A percentile compares a stretch with the other conserved stretches of the same genome.
Conservation (phyloP, 139 green algal genomes). For the Haematococcus sp. region DNA sequence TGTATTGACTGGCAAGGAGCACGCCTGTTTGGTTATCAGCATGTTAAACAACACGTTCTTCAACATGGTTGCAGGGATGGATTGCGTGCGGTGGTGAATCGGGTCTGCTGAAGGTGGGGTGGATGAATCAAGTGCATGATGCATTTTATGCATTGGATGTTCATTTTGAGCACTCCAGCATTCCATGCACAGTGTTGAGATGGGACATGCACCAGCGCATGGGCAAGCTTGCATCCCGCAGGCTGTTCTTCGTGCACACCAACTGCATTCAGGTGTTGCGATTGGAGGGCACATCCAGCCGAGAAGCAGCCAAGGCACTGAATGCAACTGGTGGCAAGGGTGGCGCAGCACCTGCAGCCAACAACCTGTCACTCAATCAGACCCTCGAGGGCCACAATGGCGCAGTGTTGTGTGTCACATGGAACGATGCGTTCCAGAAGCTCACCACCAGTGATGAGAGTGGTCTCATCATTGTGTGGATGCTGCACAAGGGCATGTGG, state of each 20-base stretch:
- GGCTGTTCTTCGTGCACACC: neutral
- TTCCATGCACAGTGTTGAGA: neutral
- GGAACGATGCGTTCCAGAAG: slow-evolving; percentile 78
- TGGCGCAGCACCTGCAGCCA: slow-evolving; percentile 13
- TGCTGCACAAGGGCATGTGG: slow-evolving; percentile 78
- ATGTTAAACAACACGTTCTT: neutral
- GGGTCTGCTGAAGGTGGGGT: slow-evolving; percentile 76
- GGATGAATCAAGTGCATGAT: too few species aligned
- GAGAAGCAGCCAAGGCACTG: slow-evolving; percentile 26
- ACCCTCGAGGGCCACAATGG: slow-evolving; percentile 78
- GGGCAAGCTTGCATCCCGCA: neutral
- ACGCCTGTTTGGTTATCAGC: neutral
- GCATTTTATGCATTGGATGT: too few species aligned
- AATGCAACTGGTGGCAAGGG: slow-evolving; percentile 12
- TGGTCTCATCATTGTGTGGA: slow-evolving; percentile 89
- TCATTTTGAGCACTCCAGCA: neutral
- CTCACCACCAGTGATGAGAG: slow-evolving; percentile 78
- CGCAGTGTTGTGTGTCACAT: slow-evolving; percentile 56
- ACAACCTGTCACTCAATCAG: slow-evolving; percentile 69
- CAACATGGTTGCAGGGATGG: slow-evolving; percentile 52
- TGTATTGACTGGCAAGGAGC: neutral
- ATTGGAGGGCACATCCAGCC: slow-evolving; percentile 42
- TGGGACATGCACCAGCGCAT: too few species aligned
- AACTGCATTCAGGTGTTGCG: slow-evolving; percentile 42
- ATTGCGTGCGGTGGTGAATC: slow-evolving; percentile 74